These are phyloP conservation scores for Citrus hindsii DNA, from an alignment of 345 rosid genomes.

Conservation along the genomic window DNA sequence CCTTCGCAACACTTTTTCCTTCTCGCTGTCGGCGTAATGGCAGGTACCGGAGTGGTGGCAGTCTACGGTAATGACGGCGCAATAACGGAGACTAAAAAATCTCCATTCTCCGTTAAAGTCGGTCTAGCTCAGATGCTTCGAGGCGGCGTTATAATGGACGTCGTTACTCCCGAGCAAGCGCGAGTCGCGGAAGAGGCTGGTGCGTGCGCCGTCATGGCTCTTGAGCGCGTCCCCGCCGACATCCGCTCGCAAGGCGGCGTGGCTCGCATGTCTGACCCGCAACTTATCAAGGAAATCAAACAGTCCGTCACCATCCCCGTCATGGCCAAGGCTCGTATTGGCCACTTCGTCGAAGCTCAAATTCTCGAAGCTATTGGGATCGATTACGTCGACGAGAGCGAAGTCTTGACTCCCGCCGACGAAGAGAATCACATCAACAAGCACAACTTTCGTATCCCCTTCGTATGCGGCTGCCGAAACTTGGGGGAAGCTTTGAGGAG, in stretches of 20 bases:
- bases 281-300: constrained; percentile 62
- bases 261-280: constrained; percentile 76
- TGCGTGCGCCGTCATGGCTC: constrained; percentile 79
- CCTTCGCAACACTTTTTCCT: not conserved
- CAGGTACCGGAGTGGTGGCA: constrained; percentile 72
- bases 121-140: constrained; percentile 90
- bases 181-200: constrained; percentile 76
- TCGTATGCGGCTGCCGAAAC: constrained; percentile 82
- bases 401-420: constrained; percentile 67
- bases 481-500: constrained; percentile 74
- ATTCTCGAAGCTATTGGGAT: constrained; percentile 74
- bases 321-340: constrained; percentile 78
- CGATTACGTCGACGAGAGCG: constrained; percentile 83
- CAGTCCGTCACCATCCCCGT: constrained; percentile 75
- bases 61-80: constrained; percentile 53
- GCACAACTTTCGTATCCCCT: constrained; percentile 73
- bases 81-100: constrained; percentile 62
- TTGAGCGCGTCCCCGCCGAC: constrained; percentile 75
- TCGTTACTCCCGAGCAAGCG: constrained; percentile 72
- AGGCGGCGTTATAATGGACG: constrained; percentile 80
- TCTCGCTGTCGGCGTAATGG: constrained; percentile 29
- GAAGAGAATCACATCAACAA: constrained; percentile 83
- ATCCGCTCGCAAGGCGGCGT: constrained; percentile 76
- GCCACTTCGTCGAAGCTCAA: constrained; percentile 78
- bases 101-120: constrained; percentile 76